Evolutionary conservation across 1,139 yeast species (phyloP), one percentile per base, ranked within the genome.

Genomic region (Saccharomyces uvarum): DNA sequence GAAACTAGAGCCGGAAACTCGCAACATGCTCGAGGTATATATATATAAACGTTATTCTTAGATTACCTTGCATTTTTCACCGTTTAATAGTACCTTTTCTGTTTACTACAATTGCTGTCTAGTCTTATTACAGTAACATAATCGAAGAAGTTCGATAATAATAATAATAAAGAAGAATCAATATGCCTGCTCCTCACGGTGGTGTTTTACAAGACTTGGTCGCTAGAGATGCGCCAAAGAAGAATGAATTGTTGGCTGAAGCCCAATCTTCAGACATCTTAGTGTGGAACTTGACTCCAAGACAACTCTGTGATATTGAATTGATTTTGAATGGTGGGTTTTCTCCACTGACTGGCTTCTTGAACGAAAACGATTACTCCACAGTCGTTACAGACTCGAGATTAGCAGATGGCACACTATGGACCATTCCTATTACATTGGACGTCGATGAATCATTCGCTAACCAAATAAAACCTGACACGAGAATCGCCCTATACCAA

Each of bases 271-370:
- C 53, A 14, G 46, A 55, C 16, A 73, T 86, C 56, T 75, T 74
- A 21, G 50, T 50, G 41, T 66, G 65, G 68, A 56, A 54, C 24
- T 77, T 91, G 63, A 85, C 95, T 27, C 93, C 84, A 60, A 86
- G 98, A 71, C 98, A 91, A 72, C 77, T 91, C 57, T 91, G 98
- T 73, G 98, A 91, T 73, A 76, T 91, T 68, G 98, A 91, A 74
- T 79, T 91, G 71, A 88, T 91, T 67, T 76, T 91, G 61, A 87
- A 86, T 65, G 98, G 98, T 71, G 98, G 98, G 4, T 91, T 91
- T 70, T 88, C 97, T 50, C 98, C 98, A 49, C 78, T 91, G 63
- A 81, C 82, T 55, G 97, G 98, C 1, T 91, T 91, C 75, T 75
- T 91, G 71, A 83, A 79, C 67, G 82, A 90, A 73, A 78, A 80